Conservation (phyloP, 2,329 filamentous ascomycete genomes). For the Sclerotinia subarctica region DNA sequence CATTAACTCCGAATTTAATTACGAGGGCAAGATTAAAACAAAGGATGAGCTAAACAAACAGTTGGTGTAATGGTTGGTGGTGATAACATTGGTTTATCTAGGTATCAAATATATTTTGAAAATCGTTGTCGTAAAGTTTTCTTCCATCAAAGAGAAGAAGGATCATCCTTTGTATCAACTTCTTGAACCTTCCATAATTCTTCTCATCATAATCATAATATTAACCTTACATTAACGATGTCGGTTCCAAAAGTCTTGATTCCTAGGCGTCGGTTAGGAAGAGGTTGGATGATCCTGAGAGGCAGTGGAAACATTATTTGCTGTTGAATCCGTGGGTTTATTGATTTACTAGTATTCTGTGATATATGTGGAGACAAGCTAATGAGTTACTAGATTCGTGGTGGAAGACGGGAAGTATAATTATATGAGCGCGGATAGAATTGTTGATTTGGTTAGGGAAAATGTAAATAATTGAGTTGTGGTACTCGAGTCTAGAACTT, state of each 20-base stretch:
- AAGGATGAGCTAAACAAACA: neutral
- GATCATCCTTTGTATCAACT: rapidly evolving
- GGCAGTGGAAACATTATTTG: constrained; percentile 47
- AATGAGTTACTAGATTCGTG: constrained; percentile 42
- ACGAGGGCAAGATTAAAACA: neutral
- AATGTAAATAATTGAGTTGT: constrained; percentile 6
- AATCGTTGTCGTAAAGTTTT: too few relatives aligned
- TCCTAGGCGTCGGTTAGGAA: constrained; percentile 46
- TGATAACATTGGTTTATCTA: neutral
- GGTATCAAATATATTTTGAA: neutral
- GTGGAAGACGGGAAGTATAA: constrained; percentile 49
- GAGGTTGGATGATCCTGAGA: constrained; percentile 42
- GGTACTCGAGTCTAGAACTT: neutral
- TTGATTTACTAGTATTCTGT: neutral
- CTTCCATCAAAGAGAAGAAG: neutral
- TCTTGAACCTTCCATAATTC: neutral
- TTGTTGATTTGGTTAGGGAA: constrained; percentile 43
- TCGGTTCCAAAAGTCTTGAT: constrained; percentile 42
- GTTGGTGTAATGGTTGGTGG: neutral
- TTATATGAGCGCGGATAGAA: constrained; percentile 47
- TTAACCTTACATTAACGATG: neutral
- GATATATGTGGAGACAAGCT: neutral
- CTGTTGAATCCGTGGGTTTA: constrained; percentile 43
- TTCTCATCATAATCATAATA: neutral
- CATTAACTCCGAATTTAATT: neutral